phyloP scores from a whole-genome alignment of 176 grass and related monocot genomes.

The Raddia guianensis region DNA sequence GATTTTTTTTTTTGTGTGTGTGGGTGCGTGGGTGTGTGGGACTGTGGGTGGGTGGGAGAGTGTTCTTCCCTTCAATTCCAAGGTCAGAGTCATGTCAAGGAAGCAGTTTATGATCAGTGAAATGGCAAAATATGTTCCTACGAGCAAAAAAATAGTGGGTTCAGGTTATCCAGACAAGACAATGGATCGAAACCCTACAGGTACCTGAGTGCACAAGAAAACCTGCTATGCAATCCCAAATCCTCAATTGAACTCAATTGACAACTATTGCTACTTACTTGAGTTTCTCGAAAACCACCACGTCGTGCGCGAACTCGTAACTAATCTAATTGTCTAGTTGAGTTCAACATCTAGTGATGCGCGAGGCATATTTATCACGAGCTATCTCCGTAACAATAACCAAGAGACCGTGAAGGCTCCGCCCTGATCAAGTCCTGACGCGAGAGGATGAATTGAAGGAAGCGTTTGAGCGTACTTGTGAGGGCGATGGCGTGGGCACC shows the following conservation, averaged over 20 bases:
- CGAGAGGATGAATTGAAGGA: background rate
- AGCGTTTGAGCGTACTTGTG: slow-evolving; percentile 43
- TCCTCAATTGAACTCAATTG: background rate
- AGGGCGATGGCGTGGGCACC: slow-evolving; percentile 83
- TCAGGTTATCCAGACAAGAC: background rate
- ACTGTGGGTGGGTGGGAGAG: background rate
- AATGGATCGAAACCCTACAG: background rate
- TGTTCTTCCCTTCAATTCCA: background rate
- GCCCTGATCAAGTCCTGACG: background rate
- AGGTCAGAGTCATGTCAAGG: background rate
- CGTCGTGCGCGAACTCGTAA: background rate
- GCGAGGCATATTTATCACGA: background rate
- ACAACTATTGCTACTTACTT: background rate
- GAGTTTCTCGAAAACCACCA: background rate
- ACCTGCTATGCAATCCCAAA: background rate
- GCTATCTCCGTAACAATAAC: background rate
- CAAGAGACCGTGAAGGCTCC: too few species aligned
- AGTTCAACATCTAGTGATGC: background rate
- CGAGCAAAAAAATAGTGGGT: background rate
- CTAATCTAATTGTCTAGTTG: background rate
- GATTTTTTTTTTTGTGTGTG: too few species aligned
- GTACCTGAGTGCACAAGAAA: background rate
- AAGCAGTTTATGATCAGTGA: background rate
- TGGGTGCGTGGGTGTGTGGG: background rate
- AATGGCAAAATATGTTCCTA: background rate